phyloP scores from a whole-genome alignment of 805 yeast genomes.

The Myxozyma vanderwaltii region DNA sequence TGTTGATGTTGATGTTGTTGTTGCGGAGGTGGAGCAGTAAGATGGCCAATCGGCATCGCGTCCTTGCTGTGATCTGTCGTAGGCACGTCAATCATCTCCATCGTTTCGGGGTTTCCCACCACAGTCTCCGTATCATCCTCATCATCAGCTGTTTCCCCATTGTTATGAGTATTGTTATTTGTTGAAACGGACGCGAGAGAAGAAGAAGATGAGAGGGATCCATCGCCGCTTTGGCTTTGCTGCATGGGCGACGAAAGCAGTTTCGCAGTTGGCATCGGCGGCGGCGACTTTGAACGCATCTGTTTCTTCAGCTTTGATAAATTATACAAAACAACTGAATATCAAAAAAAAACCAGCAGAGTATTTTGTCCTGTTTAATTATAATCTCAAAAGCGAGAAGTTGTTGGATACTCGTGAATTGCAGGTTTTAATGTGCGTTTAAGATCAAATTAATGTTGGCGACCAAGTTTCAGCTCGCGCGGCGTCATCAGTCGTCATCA shows the following conservation, averaged over 20 bases:
- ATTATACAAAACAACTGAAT: too few species aligned
- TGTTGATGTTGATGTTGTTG: too few species aligned
- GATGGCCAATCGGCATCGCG: constrained; percentile 6
- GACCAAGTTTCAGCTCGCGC: too few species aligned
- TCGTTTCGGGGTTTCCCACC: neutral
- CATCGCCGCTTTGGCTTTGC: neutral
- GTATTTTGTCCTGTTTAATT: too few species aligned
- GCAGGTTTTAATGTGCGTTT: too few species aligned
- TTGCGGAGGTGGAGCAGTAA: neutral
- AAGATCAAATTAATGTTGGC: too few species aligned
- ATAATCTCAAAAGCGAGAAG: too few species aligned
- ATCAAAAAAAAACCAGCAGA: too few species aligned
- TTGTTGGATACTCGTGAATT: too few species aligned
- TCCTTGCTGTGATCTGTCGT: neutral
- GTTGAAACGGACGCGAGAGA: too few species aligned
- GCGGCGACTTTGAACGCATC: constrained; percentile 6
- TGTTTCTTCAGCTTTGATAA: neutral
- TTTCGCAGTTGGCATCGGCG: neutral
- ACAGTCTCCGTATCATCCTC: neutral
- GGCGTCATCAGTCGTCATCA: too few species aligned
- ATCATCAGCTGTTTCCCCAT: neutral
- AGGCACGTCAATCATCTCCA: constrained; percentile 2
- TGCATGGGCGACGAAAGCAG: neutral
- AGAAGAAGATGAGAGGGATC: neutral
- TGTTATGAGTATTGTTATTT: too few species aligned